Conservation (phyloP, 139 green algal species). For the Chlorella sp. region DNA sequence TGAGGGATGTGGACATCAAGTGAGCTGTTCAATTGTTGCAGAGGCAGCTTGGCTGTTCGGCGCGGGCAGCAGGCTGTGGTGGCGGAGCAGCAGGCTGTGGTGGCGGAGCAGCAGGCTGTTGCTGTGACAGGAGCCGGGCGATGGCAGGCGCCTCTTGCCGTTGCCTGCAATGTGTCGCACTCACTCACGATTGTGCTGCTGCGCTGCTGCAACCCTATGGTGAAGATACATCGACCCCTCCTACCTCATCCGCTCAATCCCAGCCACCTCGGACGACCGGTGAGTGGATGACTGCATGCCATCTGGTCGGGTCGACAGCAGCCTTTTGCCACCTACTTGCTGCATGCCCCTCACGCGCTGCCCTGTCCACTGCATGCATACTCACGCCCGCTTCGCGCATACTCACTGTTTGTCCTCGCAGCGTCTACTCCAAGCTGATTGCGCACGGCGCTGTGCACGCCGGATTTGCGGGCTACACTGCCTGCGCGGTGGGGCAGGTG, state of each 20-base stretch:
- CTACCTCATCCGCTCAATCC: conserved; percentile 71
- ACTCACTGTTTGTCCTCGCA: background rate
- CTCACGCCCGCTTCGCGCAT: too few species aligned
- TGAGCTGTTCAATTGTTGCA: background rate
- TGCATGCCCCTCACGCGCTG: background rate
- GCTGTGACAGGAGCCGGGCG: too few species aligned
- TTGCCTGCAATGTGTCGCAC: too few species aligned
- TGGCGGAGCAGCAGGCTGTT: too few species aligned
- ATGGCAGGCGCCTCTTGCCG: too few species aligned
- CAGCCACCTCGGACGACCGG: conserved; percentile 26
- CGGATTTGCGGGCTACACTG: conserved; percentile 91
- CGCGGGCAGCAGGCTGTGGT: too few species aligned
- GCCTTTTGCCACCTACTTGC: too few species aligned
- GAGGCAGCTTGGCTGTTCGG: too few species aligned
- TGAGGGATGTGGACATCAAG: conserved; percentile 69
- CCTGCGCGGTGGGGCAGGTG: background rate
- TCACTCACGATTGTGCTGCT: too few species aligned
- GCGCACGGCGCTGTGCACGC: conserved; percentile 95
- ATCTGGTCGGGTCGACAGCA: too few species aligned
- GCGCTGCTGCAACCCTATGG: too few species aligned
- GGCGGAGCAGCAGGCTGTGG: too few species aligned
- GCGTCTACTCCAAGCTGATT: conserved; percentile 92
- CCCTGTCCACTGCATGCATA: background rate
- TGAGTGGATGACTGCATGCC: background rate
- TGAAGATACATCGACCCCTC: conserved; percentile 76